Percentiles rank a stretch among this genome's conserved stretches.
Evolutionary conservation across 768 basidiomycete species (phyloP).

Genomic region (Lepiota venenata): DNA sequence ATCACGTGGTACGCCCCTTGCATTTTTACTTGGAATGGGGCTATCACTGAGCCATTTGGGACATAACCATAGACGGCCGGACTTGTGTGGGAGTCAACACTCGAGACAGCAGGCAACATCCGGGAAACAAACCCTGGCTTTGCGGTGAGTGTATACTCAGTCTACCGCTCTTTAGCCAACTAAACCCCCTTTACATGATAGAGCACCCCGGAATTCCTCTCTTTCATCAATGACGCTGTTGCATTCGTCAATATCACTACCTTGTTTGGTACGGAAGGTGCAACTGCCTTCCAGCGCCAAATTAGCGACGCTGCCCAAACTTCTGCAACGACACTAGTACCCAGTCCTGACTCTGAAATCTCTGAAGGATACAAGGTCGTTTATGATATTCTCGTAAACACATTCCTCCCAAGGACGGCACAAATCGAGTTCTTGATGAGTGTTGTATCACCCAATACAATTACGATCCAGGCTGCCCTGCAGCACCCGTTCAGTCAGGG

Average conservation of each 20-base stretch:
- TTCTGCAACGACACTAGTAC: constrained; percentile 34
- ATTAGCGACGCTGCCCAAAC: constrained; percentile 23
- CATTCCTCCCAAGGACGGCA: constrained; percentile 28
- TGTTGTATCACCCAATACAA: constrained; percentile 26
- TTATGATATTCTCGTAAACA: constrained; percentile 22
- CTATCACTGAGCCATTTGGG: neutral
- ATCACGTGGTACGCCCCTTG: constrained; percentile 38
- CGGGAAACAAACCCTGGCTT: constrained; percentile 24
- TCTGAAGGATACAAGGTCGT: constrained; percentile 52
- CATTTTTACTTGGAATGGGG: neutral
- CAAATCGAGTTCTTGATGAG: constrained; percentile 54
- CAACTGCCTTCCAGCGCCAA: constrained; percentile 14
- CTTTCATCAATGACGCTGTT: constrained; percentile 62
- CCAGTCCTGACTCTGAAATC: constrained; percentile 40
- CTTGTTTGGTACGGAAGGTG: constrained; percentile 31
- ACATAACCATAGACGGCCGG: constrained; percentile 21
- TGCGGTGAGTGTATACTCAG: constrained; percentile 18
- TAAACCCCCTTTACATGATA: constrained; percentile 7
- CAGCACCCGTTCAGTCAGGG: constrained; percentile 67
- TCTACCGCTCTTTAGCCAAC: neutral
- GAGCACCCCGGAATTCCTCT: constrained; percentile 37
- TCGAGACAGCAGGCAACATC: constrained; percentile 33
- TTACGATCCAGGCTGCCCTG: constrained; percentile 58
- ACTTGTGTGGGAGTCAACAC: constrained; percentile 20
- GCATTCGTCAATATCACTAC: constrained; percentile 53